phyloP scores from a whole-genome alignment of 2,329 filamentous ascomycete species.

The Aspergillus tubingensis region DNA sequence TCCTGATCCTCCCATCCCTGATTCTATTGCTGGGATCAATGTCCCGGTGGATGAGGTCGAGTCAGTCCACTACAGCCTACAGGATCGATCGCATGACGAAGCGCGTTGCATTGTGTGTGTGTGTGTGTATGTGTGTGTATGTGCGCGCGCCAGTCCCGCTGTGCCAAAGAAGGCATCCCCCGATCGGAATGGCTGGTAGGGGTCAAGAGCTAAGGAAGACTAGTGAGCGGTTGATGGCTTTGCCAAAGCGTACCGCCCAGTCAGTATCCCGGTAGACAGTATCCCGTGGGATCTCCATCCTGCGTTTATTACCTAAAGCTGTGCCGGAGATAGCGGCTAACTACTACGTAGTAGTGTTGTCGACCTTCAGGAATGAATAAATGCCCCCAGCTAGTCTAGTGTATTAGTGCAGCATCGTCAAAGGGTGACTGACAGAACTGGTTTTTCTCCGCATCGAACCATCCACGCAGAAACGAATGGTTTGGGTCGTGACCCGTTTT shows the following conservation, averaged over 20 bases:
- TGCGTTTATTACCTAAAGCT: background rate
- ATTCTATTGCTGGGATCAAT: background rate
- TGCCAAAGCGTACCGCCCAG: background rate
- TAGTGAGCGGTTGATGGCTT: slow-evolving; percentile 4
- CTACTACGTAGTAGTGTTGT: background rate
- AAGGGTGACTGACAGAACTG: background rate
- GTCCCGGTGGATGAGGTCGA: background rate
- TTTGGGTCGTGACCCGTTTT: slow-evolving; percentile 9
- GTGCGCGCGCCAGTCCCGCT: background rate
- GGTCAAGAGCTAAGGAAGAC: background rate
- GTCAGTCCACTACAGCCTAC: background rate
- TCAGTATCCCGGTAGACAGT: background rate
- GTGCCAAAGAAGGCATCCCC: background rate
- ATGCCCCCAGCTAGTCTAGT: background rate
- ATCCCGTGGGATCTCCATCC: slow-evolving; percentile 5
- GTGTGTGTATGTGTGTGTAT: too few relatives aligned
- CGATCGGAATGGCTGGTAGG: slow-evolving; percentile 5
- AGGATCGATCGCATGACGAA: background rate
- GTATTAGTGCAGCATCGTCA: background rate
- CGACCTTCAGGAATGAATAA: too few relatives aligned
- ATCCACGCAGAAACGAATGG: slow-evolving; percentile 12
- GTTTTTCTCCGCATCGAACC: slow-evolving; percentile 16
- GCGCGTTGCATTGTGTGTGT: background rate
- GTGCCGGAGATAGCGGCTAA: too few relatives aligned
- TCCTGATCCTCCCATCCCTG: background rate